These are phyloP conservation scores for Candida sanyaensis DNA, from an alignment of 1,139 yeast genomes.

Conservation along the genomic window DNA sequence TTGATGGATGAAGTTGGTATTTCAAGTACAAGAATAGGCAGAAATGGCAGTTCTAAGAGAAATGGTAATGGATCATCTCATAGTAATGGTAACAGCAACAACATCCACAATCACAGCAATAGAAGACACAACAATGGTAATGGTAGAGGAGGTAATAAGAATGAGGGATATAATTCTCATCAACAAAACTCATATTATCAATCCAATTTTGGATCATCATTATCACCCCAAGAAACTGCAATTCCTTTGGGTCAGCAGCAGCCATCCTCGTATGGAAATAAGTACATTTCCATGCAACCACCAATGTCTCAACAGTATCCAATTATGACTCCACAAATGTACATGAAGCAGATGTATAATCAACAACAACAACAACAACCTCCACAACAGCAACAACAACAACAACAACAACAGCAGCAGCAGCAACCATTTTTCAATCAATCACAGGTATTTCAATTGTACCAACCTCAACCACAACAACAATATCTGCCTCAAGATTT, in stretches of 20 bases:
- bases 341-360: conserved; percentile 12
- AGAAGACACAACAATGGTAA: conserved; percentile 1
- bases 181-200: conserved; percentile 7
- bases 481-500: conserved; percentile 29
- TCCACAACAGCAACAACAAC: no score
- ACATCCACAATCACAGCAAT: conserved; percentile 1
- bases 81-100: background rate
- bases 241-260: background rate
- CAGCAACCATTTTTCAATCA: conserved; percentile 8
- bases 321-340: conserved; percentile 11
- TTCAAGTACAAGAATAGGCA: conserved; percentile 35
- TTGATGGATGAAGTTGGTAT: conserved; percentile 93
- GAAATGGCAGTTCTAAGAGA: conserved; percentile 22
- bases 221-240: conserved; percentile 5
- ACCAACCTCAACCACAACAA: conserved; percentile 15
- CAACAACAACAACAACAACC: conserved; percentile 15
- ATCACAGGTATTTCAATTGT: conserved; percentile 10
- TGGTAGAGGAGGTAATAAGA: conserved; percentile 4
- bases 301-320: conserved; percentile 9
- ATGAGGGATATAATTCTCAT: conserved; percentile 3
- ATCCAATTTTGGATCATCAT: background rate
- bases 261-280: background rate
- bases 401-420: conserved; percentile 15
- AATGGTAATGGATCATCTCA: conserved; percentile 4
- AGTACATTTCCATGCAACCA: conserved; percentile 7